Evolutionary conservation across 2,329 filamentous ascomycete species (phyloP), one percentile per base, ranked within the genome.

Genomic region (Fusarium sp.): DNA sequence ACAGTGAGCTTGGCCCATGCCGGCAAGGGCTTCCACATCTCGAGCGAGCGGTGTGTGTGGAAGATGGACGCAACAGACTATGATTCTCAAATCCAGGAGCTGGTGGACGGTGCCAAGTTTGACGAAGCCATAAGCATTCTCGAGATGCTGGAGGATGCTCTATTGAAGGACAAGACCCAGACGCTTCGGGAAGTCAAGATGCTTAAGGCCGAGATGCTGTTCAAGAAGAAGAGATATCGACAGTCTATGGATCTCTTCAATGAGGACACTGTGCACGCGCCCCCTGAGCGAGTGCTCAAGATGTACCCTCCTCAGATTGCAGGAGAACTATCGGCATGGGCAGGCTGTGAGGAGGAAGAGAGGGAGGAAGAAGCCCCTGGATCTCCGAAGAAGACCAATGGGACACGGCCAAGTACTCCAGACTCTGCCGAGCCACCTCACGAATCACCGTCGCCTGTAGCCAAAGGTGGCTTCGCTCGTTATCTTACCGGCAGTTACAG

Each of bases 51-150:
- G 52, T 93, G 90, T 36, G 94, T 99, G 40, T 99, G 97, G 97
- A 93, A 97, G 77, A 98, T 99, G 97, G 94, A 92, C 73, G 94
- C 96, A 5, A 91, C 95, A 40, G 93, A 95, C 74, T 99, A 99
- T 80, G 94, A 98, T 81, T 91, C 92, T 3, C 97, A 99, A 80
- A 91, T 98, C 25, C 90, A 95, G 69, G 91, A 97, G 74, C 88
- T 99, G 29, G 91, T 97, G 2, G 89, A 91, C 22, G 90, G 89
- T 69, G 91, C 89, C 11, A 89, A 91, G 69, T 94, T 95, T 64
- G 96, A 99, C 77, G 97, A 99, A 83, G 96, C 96, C 0, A 93
- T 98, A 71, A 98, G 95, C 79, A 86, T 99, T 10, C 86, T 98
- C 8, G 88, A 90, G 58, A 95, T 98, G 91, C 89, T 99, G 1